phyloP scores from a whole-genome alignment of 2,329 filamentous ascomycete genomes.

The Penicillium thymicola region DNA sequence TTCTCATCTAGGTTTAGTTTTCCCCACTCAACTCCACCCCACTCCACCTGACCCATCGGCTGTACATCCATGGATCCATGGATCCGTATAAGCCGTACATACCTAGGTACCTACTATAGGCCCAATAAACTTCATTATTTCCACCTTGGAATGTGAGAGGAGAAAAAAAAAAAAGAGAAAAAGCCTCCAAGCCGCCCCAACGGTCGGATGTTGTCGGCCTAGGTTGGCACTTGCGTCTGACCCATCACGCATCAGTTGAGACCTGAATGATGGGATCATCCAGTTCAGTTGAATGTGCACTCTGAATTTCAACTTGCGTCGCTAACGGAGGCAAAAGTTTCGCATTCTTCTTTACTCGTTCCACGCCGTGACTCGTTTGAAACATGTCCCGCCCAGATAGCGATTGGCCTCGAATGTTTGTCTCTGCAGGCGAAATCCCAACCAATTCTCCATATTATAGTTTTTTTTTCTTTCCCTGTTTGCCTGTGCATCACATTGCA shows the following conservation, averaged over 20 bases:
- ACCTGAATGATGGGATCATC: slow-evolving; percentile 10
- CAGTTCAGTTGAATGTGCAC: slow-evolving; percentile 8
- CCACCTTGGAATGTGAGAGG: slow-evolving; percentile 1
- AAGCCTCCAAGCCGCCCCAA: neutral
- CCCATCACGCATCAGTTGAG: slow-evolving; percentile 32
- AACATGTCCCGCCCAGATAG: slow-evolving; percentile 1
- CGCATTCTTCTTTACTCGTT: slow-evolving; percentile 2
- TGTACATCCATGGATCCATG: neutral
- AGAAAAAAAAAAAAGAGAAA: neutral
- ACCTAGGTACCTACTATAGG: neutral
- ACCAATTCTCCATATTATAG: neutral
- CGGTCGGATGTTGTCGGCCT: slow-evolving; percentile 6
- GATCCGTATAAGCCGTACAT: neutral
- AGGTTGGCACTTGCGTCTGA: slow-evolving; percentile 21
- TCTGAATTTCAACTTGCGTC: neutral
- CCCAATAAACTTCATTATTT: neutral
- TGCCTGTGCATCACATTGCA: slow-evolving; percentile 5
- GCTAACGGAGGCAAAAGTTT: neutral
- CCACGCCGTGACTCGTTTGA: slow-evolving; percentile 5
- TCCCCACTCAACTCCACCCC: neutral
- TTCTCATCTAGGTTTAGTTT: neutral
- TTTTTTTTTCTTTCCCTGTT: neutral
- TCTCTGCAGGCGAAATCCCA: neutral
- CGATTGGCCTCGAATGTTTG: slow-evolving; percentile 8
- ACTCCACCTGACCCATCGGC: neutral